Evolutionary conservation across 495 filamentous ascomycete species (phyloP), one percentile per base, ranked within the genome.

Genomic region (Xylaria flabelliformis): DNA sequence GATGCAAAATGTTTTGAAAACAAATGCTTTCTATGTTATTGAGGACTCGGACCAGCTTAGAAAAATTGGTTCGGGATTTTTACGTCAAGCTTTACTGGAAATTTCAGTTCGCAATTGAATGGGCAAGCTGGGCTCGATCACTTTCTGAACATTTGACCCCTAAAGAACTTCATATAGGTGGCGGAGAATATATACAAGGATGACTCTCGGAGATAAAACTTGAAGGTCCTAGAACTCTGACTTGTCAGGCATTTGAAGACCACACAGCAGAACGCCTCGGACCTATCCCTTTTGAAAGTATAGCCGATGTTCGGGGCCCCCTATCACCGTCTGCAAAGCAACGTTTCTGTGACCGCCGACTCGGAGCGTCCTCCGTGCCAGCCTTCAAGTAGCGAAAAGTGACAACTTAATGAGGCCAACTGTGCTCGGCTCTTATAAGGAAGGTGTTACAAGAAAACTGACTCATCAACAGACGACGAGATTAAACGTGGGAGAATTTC

Each of bases 401-500:
- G 15, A 36, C 3, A 39, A 21, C 34, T 21, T 41, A 32, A 36
- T n/a, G 55, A 61, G 32, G 8, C 17, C 19, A 21, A 21, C 32
- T 34, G 32, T 39, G 17, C 4, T 39, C 15, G 9, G 17, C n/a
- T 61, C 34, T 39, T 12, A 39, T 1, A 61, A 61, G 17, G 58
- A 61, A 61, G 58, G 58, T 61, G 58, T 39, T 39, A 61, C 58
- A 29, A n/a, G 17, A 34, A 17, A 34, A 29, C 17, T 39, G 32
- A 58, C 26, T 39, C 56, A 36, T 6, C 15, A 39, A 39, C 3
- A 39, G 19, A 17, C 17, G 9, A 29, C 10, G 19, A 26, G 15
- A 61, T 36, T 9, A 10, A 12, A 61, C 58, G 58, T 61, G 58
- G 58, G 32, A 39, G 58, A 39, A 15, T 61, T 61, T 36, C 58